Evolutionary conservation across 2,329 filamentous ascomycete species (phyloP), one percentile per base, ranked within the genome.

Genomic region (Pseudocercospora fuligena): DNA sequence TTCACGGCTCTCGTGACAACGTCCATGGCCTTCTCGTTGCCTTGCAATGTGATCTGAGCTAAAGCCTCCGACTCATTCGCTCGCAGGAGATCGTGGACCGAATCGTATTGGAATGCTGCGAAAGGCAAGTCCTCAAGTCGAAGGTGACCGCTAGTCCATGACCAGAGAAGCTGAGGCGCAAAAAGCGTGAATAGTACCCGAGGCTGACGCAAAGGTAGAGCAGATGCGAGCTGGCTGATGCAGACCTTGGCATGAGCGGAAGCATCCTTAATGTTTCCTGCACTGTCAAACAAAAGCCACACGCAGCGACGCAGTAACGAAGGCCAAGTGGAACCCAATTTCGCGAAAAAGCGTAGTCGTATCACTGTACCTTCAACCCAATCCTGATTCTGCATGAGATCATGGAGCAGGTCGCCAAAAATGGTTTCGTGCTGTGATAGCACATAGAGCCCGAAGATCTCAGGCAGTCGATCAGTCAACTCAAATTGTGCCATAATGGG

Each of bases 241-340:
- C 92, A 96, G 60, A 86, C 86, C 63, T 86, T 87, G 0, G 94
- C 94, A 79, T 97, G 91, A 21, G 84, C 81, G 21, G 85, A 83
- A 6, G 91, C 90, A 11, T 82, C 80, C 2, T 85, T 80, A 14
- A 97, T 87, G 64, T 89, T 88, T 1, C 91, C 92, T 1, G 94
- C 92, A 0, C 91, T 93, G 77, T 98, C 95, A 73, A 98, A 97
- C 23, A 98, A 93, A 77, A 95, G 91, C 77, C 97, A 99, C 19
- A 97, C 91, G 70, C 93, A 93, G 70, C 91, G 89, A 60, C 94
- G 90, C 51, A 97, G 84, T 21, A 98, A 84, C 0, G 94, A 97
- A 66, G 93, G 89, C 92, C 94, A 98, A 60, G 84, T 82, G 31
- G 92, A 92, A 25, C 92, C 95, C 65, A 99, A 82, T 63, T 89